These are phyloP conservation scores for Crucibulum laeve DNA, from an alignment of 768 basidiomycete species.

Conservation along the genomic window DNA sequence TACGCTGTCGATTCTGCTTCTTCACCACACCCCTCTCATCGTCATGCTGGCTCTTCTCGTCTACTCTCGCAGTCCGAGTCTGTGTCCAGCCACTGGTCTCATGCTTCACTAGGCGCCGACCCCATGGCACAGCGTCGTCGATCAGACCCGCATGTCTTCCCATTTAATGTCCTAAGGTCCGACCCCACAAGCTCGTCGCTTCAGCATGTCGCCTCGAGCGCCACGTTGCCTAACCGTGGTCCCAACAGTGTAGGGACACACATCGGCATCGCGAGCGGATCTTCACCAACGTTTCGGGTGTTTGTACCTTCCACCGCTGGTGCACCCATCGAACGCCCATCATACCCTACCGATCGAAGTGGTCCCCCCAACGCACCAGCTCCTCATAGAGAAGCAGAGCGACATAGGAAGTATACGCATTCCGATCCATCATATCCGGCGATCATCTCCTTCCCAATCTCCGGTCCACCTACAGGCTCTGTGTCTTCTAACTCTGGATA, in stretches of 20 bases:
- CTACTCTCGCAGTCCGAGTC: no score
- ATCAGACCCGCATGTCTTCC: constrained; percentile 10
- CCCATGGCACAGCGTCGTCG: no score
- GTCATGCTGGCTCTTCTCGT: no score
- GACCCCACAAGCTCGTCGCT: constrained; percentile 36
- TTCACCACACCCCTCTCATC: no score
- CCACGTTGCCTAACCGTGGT: constrained; percentile 28
- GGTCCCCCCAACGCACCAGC: no score
- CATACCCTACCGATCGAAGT: no score
- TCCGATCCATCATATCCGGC: constrained; percentile 12
- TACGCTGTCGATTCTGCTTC: no score
- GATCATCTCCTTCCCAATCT: constrained; percentile 19
- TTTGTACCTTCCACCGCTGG: not conserved
- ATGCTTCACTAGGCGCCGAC: no score
- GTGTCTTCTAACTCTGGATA: constrained; percentile 1
- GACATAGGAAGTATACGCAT: not conserved
- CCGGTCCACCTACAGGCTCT: constrained; percentile 4
- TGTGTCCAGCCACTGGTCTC: no score
- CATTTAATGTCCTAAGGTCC: constrained; percentile 42
- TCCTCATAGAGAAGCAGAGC: constrained; percentile 4
- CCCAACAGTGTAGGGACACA: constrained; percentile 9
- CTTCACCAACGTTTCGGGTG: constrained; percentile 34
- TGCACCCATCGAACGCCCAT: no score
- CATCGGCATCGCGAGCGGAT: constrained; percentile 24
- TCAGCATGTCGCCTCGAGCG: constrained; percentile 39